A percentile compares a stretch with the other conserved stretches of the same genome.
Conservation (phyloP, 768 basidiomycete species). For the Lentinula lateritia region DNA sequence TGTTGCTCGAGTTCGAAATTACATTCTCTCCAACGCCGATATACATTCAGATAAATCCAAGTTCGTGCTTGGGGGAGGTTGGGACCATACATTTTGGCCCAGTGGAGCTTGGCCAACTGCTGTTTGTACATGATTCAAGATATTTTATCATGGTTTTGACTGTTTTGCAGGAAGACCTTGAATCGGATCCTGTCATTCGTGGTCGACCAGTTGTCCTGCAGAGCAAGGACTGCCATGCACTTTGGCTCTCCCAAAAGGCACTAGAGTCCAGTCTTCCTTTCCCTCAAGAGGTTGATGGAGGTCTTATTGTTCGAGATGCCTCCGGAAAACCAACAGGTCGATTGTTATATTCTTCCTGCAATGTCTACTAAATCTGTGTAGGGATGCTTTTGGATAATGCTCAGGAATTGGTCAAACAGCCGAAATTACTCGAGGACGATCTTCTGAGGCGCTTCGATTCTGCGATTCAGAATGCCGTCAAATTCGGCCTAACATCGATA, state of each 20-base stretch:
- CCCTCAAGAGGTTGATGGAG: constrained; percentile 72
- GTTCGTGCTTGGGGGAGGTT: constrained; percentile 78
- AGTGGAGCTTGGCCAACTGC: constrained; percentile 58
- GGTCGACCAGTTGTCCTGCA: constrained; percentile 73
- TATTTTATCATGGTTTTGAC: not conserved
- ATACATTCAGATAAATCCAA: constrained; percentile 49
- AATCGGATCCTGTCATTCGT: constrained; percentile 59
- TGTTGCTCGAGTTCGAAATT: constrained; percentile 53
- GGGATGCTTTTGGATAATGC: constrained; percentile 86
- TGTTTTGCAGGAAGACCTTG: constrained; percentile 57
- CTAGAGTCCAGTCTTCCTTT: constrained; percentile 55
- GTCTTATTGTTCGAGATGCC: constrained; percentile 67
- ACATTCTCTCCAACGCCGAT: constrained; percentile 54
- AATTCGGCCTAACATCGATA: constrained; percentile 72
- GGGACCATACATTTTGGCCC: constrained; percentile 85
- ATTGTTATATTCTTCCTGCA: constrained; percentile 1
- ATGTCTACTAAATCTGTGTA: constrained; percentile 2
- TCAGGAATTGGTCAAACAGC: constrained; percentile 64
- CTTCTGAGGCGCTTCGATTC: constrained; percentile 54
- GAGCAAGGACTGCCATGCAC: constrained; percentile 84
- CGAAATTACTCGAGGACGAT: constrained; percentile 58
- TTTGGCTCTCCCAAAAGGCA: constrained; percentile 74
- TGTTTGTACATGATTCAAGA: constrained; percentile 32
- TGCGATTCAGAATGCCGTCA: constrained; percentile 63
- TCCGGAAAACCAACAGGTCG: constrained; percentile 67